Evolutionary conservation across 352 stramenopile genomes (phyloP), one percentile per base, ranked within the genome.

Genomic region (Thalassiosira oceanica): DNA sequence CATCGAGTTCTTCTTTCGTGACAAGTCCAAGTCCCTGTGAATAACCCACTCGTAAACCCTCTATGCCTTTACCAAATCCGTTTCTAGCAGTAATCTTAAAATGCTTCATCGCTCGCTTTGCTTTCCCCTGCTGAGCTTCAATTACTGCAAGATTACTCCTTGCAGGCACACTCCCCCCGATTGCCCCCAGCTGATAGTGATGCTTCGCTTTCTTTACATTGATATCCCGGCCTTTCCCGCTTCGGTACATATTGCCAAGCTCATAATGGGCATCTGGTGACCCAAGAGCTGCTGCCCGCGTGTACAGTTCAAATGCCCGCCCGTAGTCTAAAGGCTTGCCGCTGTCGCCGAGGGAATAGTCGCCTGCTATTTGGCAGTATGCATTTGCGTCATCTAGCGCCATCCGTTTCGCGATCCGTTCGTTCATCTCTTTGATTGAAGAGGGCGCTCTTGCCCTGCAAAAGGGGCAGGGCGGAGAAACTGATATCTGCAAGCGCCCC

Each of bases 101-200:
- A 18, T 57, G 48, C 18, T 53, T 55, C 4, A 57, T 7, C 16
- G 48, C 24, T 21, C 24, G 16, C 15, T 41, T 7, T 27, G 23
- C 23, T 18, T 57, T 57, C 7, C 28, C 7, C 4, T 6, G 8
- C 13, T 18, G 13, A 10, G 6, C 24, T 28, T 62, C 52, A 6
- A 33, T 8, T 2, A 5, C n/a, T 13, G 3, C 57, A 24, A 68
- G 36, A 2, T 37, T 49, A 27, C 42, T 29, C 42, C 57, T 58
- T 20, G 57, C 45, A 6, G 10, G 11, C 18, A 45, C 13, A 63
- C 61, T 3, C 7, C 57, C 57, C 15, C n/a, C 29, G 7, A 61
- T 68, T 2, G 57, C 57, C 15, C 46, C 57, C 7, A 44, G 57
- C 46, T 63, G 33, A 24, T 16, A 68, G 35, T 55, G 52, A 46